Evolutionary conservation across 306 rosid species (phyloP).

Genomic region (Bauhinia variegata): DNA sequence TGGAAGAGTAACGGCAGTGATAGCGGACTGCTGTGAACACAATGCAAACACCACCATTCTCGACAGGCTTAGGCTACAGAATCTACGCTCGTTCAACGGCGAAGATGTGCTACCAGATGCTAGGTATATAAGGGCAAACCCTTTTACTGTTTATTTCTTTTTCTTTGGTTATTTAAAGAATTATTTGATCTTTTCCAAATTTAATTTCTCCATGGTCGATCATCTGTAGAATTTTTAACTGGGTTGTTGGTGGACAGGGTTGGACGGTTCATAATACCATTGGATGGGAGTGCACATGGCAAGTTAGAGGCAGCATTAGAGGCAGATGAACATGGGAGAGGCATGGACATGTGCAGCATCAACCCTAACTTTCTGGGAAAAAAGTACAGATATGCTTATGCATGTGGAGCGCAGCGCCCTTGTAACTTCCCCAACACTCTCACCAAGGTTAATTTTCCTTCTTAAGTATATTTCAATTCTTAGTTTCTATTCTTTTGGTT

Average conservation of each 20-base stretch:
- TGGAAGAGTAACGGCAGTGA: slow-evolving; percentile 68
- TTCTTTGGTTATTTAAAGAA: too few species aligned
- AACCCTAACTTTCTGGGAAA: slow-evolving; percentile 74
- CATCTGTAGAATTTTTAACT: too few species aligned
- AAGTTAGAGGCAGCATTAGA: slow-evolving; percentile 77
- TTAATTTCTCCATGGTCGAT: too few species aligned
- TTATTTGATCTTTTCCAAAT: too few species aligned
- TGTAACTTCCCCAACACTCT: slow-evolving; percentile 96
- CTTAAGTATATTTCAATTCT: neutral
- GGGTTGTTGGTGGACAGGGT: slow-evolving; percentile 52
- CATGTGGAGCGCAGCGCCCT: slow-evolving; percentile 95
- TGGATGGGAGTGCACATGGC: slow-evolving; percentile 79
- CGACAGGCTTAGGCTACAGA: slow-evolving; percentile 67
- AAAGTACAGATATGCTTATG: slow-evolving; percentile 87
- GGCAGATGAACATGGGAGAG: slow-evolving; percentile 89
- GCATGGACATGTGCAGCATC: slow-evolving; percentile 95
- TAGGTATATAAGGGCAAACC: slow-evolving; percentile 56
- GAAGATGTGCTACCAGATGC: slow-evolving; percentile 88
- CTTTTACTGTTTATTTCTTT: too few species aligned
- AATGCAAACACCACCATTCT: slow-evolving; percentile 66
- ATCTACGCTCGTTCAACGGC: slow-evolving; percentile 60
- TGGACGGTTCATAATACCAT: slow-evolving; percentile 81
- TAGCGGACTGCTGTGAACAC: slow-evolving; percentile 89
- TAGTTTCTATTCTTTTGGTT: too few species aligned
- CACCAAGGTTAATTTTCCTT: slow-evolving; percentile 90